Evolutionary conservation across 2,329 filamentous ascomycete genomes (phyloP).

Genomic region (Pyrenophora tritici-repentis): DNA sequence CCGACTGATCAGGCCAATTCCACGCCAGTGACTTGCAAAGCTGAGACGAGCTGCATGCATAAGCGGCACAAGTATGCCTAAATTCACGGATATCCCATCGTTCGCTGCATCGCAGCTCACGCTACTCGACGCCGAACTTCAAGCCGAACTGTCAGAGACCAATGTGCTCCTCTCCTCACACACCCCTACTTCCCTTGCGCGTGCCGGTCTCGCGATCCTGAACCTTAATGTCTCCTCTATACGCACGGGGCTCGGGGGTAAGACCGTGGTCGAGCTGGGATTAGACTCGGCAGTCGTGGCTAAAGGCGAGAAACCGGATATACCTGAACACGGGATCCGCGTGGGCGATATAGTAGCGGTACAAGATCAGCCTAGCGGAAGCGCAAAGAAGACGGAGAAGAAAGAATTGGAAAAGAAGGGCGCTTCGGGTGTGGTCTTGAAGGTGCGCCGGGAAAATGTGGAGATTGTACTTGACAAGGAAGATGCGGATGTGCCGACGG

Average conservation of each 20-base stretch:
- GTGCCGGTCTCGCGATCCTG: constrained; percentile 77
- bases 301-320: constrained; percentile 55
- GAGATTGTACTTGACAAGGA: constrained; percentile 73
- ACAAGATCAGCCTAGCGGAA: constrained; percentile 73
- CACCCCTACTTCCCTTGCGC: constrained; percentile 70
- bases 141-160: constrained; percentile 73
- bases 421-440: constrained; percentile 71
- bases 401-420: constrained; percentile 72
- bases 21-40: background rate
- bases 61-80: constrained; percentile 25
- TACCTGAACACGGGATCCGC: constrained; percentile 76
- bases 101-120: constrained; percentile 74
- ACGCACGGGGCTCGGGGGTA: constrained; percentile 89
- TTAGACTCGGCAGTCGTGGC: constrained; percentile 69
- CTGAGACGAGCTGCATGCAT: background rate
- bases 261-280: constrained; percentile 80
- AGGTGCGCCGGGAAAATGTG: constrained; percentile 62
- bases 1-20: background rate
- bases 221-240: constrained; percentile 76
- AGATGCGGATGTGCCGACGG: constrained; percentile 57
- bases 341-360: constrained; percentile 79
- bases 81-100: constrained; percentile 60
- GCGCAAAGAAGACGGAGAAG: constrained; percentile 73
- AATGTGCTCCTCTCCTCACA: constrained; percentile 68
- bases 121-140: constrained; percentile 72